These are phyloP conservation scores for Nemophila menziesii DNA, from an alignment of 257 asterid species.

Conservation along the genomic window DNA sequence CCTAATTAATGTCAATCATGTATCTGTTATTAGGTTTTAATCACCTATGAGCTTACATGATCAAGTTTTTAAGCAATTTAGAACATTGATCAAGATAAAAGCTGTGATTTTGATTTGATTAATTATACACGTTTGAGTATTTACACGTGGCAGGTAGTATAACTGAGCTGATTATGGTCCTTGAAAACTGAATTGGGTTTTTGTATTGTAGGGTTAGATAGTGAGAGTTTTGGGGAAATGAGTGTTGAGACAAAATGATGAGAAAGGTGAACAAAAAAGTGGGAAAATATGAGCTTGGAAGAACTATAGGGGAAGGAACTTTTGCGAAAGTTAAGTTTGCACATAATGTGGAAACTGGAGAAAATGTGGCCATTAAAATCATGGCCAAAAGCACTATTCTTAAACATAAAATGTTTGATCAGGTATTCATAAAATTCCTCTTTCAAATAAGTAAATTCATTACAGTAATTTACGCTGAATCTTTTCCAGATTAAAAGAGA, in stretches of 20 bases:
- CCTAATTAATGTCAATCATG: neutral
- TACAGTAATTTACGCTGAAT: slow-evolving; percentile 3
- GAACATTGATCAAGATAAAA: neutral
- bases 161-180: neutral
- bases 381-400: slow-evolving; percentile 81
- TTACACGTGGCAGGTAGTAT: neutral
- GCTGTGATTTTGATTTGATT: neutral
- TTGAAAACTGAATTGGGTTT: neutral
- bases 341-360: slow-evolving; percentile 53
- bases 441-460: neutral
- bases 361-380: slow-evolving; percentile 73
- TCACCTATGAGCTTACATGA: neutral
- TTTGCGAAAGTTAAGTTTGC: slow-evolving; percentile 96
- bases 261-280: slow-evolving; percentile 51
- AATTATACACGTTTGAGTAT: neutral
- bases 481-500: slow-evolving; percentile 71
- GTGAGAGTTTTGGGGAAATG: slow-evolving; percentile 19
- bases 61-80: neutral
- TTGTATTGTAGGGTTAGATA: neutral
- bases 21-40: neutral
- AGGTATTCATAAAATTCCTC: slow-evolving; percentile 25
- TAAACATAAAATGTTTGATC: slow-evolving; percentile 86
- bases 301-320: slow-evolving; percentile 85
- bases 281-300: slow-evolving; percentile 84
- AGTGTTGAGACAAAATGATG: slow-evolving; percentile 29